Conservation (phyloP, 2,329 filamentous ascomycete genomes). For the Aspergillus quadricinctus region DNA sequence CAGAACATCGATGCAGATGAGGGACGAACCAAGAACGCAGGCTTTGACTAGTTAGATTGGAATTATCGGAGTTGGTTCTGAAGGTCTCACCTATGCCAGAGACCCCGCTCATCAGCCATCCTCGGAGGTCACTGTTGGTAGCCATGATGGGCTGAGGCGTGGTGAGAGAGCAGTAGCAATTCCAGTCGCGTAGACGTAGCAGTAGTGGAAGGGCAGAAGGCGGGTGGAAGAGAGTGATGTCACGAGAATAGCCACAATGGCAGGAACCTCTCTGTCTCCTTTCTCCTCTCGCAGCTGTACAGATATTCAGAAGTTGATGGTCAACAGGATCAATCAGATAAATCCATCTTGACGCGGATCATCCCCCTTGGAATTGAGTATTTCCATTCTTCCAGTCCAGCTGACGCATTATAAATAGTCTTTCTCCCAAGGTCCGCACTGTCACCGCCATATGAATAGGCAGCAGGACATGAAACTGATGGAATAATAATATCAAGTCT, state of each 20-base stretch:
- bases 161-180: constrained; percentile 2
- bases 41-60: constrained; percentile 30
- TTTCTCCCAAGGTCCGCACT: background rate
- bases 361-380: background rate
- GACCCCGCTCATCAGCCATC: constrained; percentile 84
- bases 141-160: constrained; percentile 33
- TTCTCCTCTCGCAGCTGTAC: background rate
- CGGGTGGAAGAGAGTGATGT: background rate
- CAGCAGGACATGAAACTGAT: no score
- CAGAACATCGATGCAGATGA: constrained; percentile 82
- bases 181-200: background rate
- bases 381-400: background rate
- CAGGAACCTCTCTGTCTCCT: background rate
- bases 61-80: background rate
- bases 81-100: constrained; percentile 65
- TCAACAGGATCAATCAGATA: background rate
- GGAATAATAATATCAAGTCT: no score
- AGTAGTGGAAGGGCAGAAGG: background rate
- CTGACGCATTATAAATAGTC: background rate
- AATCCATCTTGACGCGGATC: background rate
- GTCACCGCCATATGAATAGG: background rate
- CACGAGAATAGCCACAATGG: background rate
- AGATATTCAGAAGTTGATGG: background rate
- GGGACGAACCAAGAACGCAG: constrained; percentile 66
- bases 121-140: constrained; percentile 75